Base-by-base conservation (phyloP, 2,329 filamentous ascomycete genomes). In the Curvularia sp. region DNA sequence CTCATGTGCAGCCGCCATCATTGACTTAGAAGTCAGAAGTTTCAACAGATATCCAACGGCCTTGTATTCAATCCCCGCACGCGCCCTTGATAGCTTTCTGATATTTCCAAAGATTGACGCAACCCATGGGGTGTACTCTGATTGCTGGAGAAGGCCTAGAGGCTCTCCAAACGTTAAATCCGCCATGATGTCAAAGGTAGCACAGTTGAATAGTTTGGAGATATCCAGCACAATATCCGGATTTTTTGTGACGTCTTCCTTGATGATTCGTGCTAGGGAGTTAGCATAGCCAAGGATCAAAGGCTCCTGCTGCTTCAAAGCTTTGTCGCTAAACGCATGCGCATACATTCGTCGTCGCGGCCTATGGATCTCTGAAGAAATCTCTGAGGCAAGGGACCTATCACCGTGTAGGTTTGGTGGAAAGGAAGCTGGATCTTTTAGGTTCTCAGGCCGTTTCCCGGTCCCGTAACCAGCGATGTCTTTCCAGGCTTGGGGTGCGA, bases 201-300 rank as follows among this genome's bases (percentile, higher is more conserved):
- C 15, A 12, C 42, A 46, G 15, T 45, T 53, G 12, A 38, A n/a
- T 3, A 39, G 21, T 13, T 28, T n/a, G 18, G 12, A 9, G 15
- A 53, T 15, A 18, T 53, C 41, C 5, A 42, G 1, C 6, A 12
- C 18, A 13, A 3, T 12, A 3, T n/a, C 10, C 6, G 38, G 19
- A 3, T 51, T 7, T 0, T 32, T 8, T 12, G 18, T 9, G 12
- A 21, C 2, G 9, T 13, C 8, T n/a, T 42, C n/a, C n/a, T 51
- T 23, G n/a, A 43, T 18, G 5, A 28, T 10, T 5, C 7, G 12
- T 9, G 23, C 19, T 9, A 51, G 8, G 1, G 21, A 10, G 15
- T 74, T 69, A 12, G 75, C 70, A 56, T 80, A 78, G 2, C 53
- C 50, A 28, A 72, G 59, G 53, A 81, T 60, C 59, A 77, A 60